phyloP scores from a whole-genome alignment of 805 yeast species.

The Yarrowia bubula region DNA sequence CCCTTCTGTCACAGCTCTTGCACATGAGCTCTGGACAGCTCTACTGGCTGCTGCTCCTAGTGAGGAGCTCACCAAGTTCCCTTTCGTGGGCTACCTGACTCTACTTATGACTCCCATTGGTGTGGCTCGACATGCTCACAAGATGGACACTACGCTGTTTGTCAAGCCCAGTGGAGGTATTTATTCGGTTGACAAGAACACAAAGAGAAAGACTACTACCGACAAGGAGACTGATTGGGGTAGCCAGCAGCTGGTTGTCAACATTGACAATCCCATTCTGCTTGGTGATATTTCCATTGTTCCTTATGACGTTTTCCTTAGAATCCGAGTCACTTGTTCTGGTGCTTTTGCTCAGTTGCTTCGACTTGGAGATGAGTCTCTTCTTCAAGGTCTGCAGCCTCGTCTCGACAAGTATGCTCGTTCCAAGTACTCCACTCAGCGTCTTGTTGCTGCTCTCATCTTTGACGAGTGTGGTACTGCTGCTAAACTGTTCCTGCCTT shows the following conservation, averaged over 20 bases:
- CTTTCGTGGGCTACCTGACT: constrained; percentile 41
- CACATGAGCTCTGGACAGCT: constrained; percentile 58
- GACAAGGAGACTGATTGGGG: constrained; percentile 25
- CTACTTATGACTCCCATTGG: constrained; percentile 93
- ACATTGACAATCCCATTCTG: constrained; percentile 90
- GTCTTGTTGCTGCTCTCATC: constrained; percentile 65
- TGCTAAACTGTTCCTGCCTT: background rate
- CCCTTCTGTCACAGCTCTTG: constrained; percentile 60
- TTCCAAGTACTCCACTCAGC: constrained; percentile 76
- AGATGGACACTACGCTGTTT: constrained; percentile 72
- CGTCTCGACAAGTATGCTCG: constrained; percentile 44
- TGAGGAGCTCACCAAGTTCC: constrained; percentile 34
- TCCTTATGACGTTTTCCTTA: constrained; percentile 68
- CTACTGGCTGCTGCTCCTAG: constrained; percentile 42
- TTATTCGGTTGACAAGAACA: constrained; percentile 31
- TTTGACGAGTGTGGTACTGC: constrained; percentile 56
- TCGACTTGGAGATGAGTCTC: constrained; percentile 31
- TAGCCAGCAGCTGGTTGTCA: constrained; percentile 43
- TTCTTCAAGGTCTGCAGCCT: constrained; percentile 28
- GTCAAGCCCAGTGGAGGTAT: constrained; percentile 74
- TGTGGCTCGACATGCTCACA: constrained; percentile 80
- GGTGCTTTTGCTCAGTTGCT: constrained; percentile 63
- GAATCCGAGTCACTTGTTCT: constrained; percentile 75
- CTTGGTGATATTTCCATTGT: constrained; percentile 87
- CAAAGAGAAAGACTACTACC: constrained; percentile 6